Evolutionary conservation across 2,329 filamentous ascomycete genomes (phyloP).

Genomic region (Ilyonectria mors-panacis): DNA sequence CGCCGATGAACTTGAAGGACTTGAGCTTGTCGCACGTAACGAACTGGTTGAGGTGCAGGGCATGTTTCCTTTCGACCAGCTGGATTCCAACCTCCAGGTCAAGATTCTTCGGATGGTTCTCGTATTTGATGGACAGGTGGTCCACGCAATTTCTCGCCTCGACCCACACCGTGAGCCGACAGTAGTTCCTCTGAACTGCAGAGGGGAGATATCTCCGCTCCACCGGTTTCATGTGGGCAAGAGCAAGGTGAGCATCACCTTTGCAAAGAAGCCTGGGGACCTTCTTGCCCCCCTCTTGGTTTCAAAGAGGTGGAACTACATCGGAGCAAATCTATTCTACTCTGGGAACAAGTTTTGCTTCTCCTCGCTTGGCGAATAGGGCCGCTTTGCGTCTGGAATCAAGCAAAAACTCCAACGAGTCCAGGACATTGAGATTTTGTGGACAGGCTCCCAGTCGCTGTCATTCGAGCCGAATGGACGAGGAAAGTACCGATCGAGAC

Average conservation of each 20-base stretch:
- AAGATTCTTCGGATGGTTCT: slow-evolving; percentile 56
- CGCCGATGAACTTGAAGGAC: neutral
- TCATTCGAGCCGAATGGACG: slow-evolving; percentile 34
- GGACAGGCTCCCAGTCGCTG: slow-evolving; percentile 55
- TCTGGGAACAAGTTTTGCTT: slow-evolving; percentile 66
- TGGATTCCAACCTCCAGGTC: slow-evolving; percentile 51
- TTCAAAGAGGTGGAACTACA: slow-evolving; percentile 56
- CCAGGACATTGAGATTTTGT: slow-evolving; percentile 61
- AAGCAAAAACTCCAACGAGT: slow-evolving; percentile 58
- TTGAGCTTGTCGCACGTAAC: too few relatives aligned
- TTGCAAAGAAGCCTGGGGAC: slow-evolving; percentile 52
- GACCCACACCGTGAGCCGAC: slow-evolving; percentile 52
- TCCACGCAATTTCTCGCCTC: slow-evolving; percentile 63
- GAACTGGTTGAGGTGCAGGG: neutral
- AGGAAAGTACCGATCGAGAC: slow-evolving; percentile 53
- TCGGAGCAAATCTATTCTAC: slow-evolving; percentile 63
- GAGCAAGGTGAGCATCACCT: slow-evolving; percentile 50
- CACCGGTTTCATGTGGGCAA: slow-evolving; percentile 59
- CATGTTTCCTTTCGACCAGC: slow-evolving; percentile 47
- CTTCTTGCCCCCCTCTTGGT: slow-evolving; percentile 58
- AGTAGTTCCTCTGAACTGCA: slow-evolving; percentile 29
- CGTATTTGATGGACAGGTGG: slow-evolving; percentile 49
- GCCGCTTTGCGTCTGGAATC: slow-evolving; percentile 62
- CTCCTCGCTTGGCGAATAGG: slow-evolving; percentile 67
- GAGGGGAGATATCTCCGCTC: slow-evolving; percentile 42